Evolutionary conservation across 1,284 basidiomycete species (phyloP).

Genomic region (Puccinia horiana): DNA sequence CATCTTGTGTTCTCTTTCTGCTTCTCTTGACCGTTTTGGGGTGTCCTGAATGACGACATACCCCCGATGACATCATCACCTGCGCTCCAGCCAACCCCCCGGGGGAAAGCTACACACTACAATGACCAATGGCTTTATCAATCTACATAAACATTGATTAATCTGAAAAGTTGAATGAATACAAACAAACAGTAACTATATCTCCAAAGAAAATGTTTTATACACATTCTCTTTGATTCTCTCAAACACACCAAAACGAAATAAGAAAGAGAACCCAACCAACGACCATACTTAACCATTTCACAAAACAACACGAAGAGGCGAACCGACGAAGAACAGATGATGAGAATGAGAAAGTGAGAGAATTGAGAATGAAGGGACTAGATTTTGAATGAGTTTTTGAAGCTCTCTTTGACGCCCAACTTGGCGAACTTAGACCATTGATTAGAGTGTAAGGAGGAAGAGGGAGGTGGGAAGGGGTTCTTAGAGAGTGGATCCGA

Average conservation of each 20-base stretch:
- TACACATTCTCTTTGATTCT: no score
- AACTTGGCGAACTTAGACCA: conserved; percentile 43
- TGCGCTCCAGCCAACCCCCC: neutral
- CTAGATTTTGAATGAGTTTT: conserved; percentile 24
- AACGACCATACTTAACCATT: neutral
- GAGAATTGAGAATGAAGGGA: neutral
- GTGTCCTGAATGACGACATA: neutral
- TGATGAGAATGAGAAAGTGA: neutral
- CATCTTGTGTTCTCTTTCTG: neutral
- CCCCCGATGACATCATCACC: neutral
- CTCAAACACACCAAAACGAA: no score
- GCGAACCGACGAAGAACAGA: neutral
- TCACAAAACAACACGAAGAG: neutral
- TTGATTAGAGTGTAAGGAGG: neutral
- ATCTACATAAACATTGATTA: no score
- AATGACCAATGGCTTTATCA: no score
- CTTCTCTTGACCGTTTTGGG: neutral
- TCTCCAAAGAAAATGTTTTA: no score
- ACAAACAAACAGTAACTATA: no score
- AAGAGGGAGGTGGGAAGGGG: neutral
- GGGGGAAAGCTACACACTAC: no score
- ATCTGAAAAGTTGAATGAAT: no score
- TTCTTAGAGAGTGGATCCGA: neutral
- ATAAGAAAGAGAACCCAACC: no score
- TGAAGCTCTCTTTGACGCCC: conserved; percentile 34